Base-by-base conservation (phyloP, 441 rosid genomes). In the Erodium chrysanthum region DNA sequence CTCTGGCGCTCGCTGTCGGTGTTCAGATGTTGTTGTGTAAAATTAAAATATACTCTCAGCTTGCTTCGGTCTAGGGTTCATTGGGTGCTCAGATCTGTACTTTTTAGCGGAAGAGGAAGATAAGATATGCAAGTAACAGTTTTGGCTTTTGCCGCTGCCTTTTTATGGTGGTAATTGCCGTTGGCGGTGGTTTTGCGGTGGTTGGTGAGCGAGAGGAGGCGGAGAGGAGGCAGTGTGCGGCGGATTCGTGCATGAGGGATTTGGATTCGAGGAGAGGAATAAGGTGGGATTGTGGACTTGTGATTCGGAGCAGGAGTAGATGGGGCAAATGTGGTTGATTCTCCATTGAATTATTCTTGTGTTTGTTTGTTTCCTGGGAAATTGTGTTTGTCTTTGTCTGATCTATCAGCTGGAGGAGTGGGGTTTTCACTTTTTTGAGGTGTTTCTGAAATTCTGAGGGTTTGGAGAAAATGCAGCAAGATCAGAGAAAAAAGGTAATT, bases 291-390 rank as follows among this genome's bases (percentile, higher is more conserved):
- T 83, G 73, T 42, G 84, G 82, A 33, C 68, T 86, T 73, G 71
- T 80, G 33, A 85, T 83, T 66, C 79, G 88, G 78, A 82, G 90
- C 74, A 74, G 85, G 70, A 85, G 88, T 72, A 67, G 91, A 68
- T 83, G 91, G 92, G 93, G 91, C 71, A 86, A 87, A 85, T 91
- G 97, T 71, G 94, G 91, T 48, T 91, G 81, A 87, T 81, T 63
- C 56, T 22, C 20, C 63, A 8, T 52, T 29, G 22, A 42, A 59
- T 27, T 11, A 1, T 25, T 3, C 29, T 25, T 3, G 1, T 3
- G 29, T 25, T 3, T 25, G 29, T 25, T 25, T 25, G 29, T 25
- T 25, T 25, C 29, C 29, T 25, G 29, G 29, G 29, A 25, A 25
- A 25, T 25, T 25, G 29, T 25, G 29, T 25, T 1, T 25, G 29